Conservation (phyloP, 2,329 filamentous ascomycete species). For the Colletotrichum chrysophilum region DNA sequence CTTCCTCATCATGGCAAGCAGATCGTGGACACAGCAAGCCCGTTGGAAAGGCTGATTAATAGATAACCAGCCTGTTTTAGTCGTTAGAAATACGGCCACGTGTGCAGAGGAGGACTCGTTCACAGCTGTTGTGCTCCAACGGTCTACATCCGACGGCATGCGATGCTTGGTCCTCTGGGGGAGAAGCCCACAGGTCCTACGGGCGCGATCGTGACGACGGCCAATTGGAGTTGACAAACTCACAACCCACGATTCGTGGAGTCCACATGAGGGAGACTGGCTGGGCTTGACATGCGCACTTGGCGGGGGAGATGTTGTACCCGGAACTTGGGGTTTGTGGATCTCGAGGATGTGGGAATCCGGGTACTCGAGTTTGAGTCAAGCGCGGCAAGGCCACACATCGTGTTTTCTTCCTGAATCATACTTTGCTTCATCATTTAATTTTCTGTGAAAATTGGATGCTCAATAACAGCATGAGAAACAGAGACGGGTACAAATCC, state of each 20-base stretch:
- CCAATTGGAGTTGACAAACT: background rate
- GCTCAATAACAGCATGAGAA: accelerated
- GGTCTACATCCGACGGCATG: background rate
- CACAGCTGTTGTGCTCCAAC: background rate
- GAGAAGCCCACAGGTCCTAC: background rate
- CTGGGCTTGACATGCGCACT: background rate
- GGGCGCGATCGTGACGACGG: background rate
- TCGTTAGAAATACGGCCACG: background rate
- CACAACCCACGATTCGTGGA: background rate
- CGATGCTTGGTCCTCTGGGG: background rate
- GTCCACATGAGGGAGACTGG: background rate
- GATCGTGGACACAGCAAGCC: background rate
- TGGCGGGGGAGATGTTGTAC: background rate
- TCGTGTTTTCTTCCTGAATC: background rate
- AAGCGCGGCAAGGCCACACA: background rate
- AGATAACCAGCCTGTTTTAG: background rate
- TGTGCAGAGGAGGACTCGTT: background rate
- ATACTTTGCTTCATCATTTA: background rate
- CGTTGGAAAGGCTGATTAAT: background rate
- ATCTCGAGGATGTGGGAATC: accelerated
- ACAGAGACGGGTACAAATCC: background rate
- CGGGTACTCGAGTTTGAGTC: background rate
- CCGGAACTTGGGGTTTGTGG: background rate
- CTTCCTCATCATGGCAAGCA: background rate
- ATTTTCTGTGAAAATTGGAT: background rate